phyloP scores from a whole-genome alignment of 2,329 filamentous ascomycete genomes.

The Cladophialophora carrionii region DNA sequence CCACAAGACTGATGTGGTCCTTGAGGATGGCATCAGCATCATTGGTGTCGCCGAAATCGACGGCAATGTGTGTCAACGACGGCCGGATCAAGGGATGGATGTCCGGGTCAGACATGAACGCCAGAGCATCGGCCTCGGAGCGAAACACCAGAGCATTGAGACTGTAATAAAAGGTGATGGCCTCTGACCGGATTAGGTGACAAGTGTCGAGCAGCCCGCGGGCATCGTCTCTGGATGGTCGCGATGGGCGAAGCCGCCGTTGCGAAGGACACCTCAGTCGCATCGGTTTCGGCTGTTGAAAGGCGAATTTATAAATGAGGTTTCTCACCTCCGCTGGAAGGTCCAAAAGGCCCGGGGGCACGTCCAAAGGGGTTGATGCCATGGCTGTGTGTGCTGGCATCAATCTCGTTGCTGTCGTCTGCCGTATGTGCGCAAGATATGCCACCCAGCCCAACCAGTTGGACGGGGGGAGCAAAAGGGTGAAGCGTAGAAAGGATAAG shows the following conservation, averaged over 20 bases:
- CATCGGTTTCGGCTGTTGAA: conserved; percentile 23
- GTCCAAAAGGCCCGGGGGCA: conserved; percentile 19
- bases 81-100: conserved; percentile 32
- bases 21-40: conserved; percentile 33
- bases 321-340: conserved; percentile 35
- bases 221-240: conserved; percentile 30
- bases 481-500: not conserved
- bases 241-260: conserved; percentile 32
- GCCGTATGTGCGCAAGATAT: not conserved
- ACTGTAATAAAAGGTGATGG: conserved; percentile 33
- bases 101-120: conserved; percentile 29
- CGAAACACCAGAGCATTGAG: conserved; percentile 34
- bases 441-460: conserved; percentile 12
- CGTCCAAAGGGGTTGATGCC: conserved; percentile 11
- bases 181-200: conserved; percentile 29
- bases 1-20: conserved; percentile 34
- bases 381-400: not conserved
- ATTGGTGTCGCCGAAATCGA: conserved; percentile 33
- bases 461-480: conserved; percentile 6
- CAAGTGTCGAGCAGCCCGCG: conserved; percentile 32
- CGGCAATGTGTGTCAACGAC: conserved; percentile 30
- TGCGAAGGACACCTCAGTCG: conserved; percentile 30
- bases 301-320: conserved; percentile 33
- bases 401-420: not conserved
- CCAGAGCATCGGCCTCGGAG: conserved; percentile 24